Base-by-base conservation (phyloP, 495 filamentous ascomycete species). In the Talaromyces ruber region DNA sequence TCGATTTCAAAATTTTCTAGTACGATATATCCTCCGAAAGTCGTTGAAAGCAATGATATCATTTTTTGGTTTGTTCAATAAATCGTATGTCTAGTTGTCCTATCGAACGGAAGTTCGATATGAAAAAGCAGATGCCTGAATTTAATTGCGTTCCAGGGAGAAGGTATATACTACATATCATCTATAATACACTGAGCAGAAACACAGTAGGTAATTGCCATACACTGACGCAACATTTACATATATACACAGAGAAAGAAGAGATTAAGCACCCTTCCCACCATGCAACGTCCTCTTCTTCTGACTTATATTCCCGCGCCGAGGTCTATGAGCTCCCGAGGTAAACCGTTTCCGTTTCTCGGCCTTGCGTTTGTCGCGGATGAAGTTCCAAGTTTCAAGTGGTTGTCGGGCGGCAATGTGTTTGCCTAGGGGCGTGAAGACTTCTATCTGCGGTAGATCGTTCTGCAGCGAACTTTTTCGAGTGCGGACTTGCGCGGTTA, bases 351-450 rank as follows among this genome's bases (percentile, higher is more conserved):
- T 76, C 37, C 72, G 72, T 60, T 66, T 70, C 32, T 78, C 75
- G 6, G 69, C 59, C 8, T 70, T 71, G 32, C 64, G 43, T 62
- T 77, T 77, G 55, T 75, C 65, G 4, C 68, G 71, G n/a, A 70
- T 70, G 28, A 73, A 74, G 0, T 70, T 65, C 85, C 85, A 94
- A 39, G 82, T 90, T 65, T 88, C 86, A 77, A 98, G 88, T 2
- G 92, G 87, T 64, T 65, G 70, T 43, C 94, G 80, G 3, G 74
- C 70, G 3, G 81, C 88, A 28, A 98, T 78, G 64, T 88, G 90
- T 70, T 83, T 84, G 1, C 94, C 94, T 47, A 92, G 80, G 0
- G 95, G 94, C 43, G 81, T 90, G 66, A 87, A 96, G 1, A 98
- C 84, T 64, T 98, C 94, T 6, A 99, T 79, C 21, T 84, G 78